phyloP scores from a whole-genome alignment of 495 filamentous ascomycete species.

The Aspergillus indologenus region DNA sequence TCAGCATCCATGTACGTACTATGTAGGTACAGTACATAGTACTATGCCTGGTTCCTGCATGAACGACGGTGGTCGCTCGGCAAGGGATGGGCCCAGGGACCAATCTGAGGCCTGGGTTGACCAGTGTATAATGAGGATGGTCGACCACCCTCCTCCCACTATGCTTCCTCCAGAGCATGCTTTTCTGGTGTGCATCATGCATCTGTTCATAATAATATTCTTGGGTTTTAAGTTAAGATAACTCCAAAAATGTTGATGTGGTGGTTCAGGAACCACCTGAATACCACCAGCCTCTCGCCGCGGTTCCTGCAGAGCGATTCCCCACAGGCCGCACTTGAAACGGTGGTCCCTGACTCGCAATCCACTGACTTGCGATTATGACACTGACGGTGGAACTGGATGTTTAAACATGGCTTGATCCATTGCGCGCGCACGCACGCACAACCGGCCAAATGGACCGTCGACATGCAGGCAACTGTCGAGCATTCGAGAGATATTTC shows the following conservation, averaged over 20 bases:
- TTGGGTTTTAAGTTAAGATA: too few relatives aligned
- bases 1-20: background rate
- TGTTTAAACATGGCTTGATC: background rate
- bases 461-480: conserved; percentile 4
- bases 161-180: background rate
- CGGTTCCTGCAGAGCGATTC: conserved; percentile 3
- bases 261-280: conserved; percentile 1
- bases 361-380: background rate
- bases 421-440: background rate
- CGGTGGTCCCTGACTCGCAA: background rate
- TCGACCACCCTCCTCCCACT: background rate
- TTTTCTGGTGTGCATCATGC: background rate
- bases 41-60: background rate
- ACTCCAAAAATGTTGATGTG: background rate
- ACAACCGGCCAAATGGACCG: background rate
- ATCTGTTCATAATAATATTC: background rate
- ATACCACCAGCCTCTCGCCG: conserved; percentile 1
- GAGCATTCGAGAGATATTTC: background rate
- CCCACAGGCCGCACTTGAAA: background rate
- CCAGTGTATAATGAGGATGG: background rate
- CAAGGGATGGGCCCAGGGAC: background rate
- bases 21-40: too few relatives aligned
- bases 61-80: background rate
- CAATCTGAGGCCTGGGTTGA: background rate
- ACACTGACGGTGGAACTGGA: background rate